A percentile compares a stretch with the other conserved stretches of the same genome.
Evolutionary conservation across 2,329 filamentous ascomycete genomes (phyloP).

Genomic region (Arthrobotrys musiformis): DNA sequence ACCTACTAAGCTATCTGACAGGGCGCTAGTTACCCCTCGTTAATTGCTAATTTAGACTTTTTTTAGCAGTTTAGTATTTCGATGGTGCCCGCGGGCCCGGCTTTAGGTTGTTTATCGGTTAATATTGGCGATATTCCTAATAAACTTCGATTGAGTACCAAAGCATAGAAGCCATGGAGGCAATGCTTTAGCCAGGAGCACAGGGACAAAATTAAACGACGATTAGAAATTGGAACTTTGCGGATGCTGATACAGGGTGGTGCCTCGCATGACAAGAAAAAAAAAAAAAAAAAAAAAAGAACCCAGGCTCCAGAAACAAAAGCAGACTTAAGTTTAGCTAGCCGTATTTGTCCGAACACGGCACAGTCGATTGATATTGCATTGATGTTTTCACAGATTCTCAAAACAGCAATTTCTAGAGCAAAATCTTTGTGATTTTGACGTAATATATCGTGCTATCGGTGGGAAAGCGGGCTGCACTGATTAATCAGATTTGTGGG

Average conservation of each 20-base stretch:
- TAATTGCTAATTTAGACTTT: slow-evolving; percentile 48
- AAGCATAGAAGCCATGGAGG: not conserved
- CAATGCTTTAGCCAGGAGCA: slow-evolving; percentile 30
- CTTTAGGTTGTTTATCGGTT: slow-evolving; percentile 29
- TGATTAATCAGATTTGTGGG: slow-evolving; percentile 20
- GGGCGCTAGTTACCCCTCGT: slow-evolving; percentile 39
- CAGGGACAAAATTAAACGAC: slow-evolving; percentile 46
- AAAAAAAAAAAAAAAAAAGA: no score
- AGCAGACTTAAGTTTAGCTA: not conserved
- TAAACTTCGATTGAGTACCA: not conserved
- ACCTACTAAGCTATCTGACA: slow-evolving; percentile 27
- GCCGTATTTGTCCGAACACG: slow-evolving; percentile 5
- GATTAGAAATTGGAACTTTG: slow-evolving; percentile 34
- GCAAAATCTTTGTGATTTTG: slow-evolving; percentile 19
- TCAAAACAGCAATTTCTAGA: slow-evolving; percentile 12
- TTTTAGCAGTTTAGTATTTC: not conserved
- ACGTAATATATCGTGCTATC: slow-evolving; percentile 27
- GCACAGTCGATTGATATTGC: slow-evolving; percentile 32
- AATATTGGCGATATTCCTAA: not conserved
- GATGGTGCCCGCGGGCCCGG: not conserved
- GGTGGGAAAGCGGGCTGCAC: slow-evolving; percentile 1
- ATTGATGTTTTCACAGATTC: not conserved
- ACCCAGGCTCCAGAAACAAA: slow-evolving; percentile 13
- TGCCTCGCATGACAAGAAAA: slow-evolving; percentile 36
- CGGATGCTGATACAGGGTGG: slow-evolving; percentile 20